Evolutionary conservation across 2,329 filamentous ascomycete genomes (phyloP).

Genomic region (Ascochyta koolunga): DNA sequence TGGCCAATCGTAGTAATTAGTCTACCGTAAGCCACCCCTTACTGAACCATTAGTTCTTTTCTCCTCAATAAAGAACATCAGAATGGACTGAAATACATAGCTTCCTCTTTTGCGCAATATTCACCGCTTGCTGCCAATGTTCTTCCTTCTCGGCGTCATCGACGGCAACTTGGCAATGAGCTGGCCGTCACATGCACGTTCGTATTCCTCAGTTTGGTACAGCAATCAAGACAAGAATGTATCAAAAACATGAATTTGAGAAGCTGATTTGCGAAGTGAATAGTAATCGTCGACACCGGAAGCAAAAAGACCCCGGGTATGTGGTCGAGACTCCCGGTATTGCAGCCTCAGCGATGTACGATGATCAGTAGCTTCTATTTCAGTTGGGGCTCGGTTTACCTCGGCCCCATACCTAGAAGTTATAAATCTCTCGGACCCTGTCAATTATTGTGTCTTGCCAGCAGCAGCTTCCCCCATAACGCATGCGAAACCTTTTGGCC

Average conservation of each 20-base stretch:
- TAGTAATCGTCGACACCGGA: too few relatives aligned
- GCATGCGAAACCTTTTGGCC: neutral
- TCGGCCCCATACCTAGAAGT: neutral
- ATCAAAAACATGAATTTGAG: too few relatives aligned
- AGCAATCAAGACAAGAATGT: too few relatives aligned
- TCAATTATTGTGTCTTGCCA: neutral
- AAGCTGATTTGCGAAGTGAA: too few relatives aligned
- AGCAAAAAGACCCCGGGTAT: neutral
- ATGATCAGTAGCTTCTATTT: neutral
- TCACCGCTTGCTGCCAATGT: conserved; percentile 24
- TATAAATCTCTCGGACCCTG: neutral
- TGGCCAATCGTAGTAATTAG: neutral
- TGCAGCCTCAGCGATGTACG: neutral
- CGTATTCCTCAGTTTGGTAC: neutral
- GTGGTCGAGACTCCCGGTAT: neutral
- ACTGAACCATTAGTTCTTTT: conserved; percentile 50
- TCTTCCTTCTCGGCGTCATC: conserved; percentile 46
- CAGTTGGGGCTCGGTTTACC: neutral
- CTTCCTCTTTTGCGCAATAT: neutral
- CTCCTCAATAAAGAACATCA: neutral
- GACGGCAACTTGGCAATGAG: conserved; percentile 51
- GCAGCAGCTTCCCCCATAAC: neutral
- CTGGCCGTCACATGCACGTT: conserved; percentile 23
- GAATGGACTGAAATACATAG: neutral
- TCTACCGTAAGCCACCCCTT: too few relatives aligned